A percentile compares a stretch with the other conserved stretches of the same genome.
Conservation (phyloP, 768 basidiomycete species). For the Russula emetica region DNA sequence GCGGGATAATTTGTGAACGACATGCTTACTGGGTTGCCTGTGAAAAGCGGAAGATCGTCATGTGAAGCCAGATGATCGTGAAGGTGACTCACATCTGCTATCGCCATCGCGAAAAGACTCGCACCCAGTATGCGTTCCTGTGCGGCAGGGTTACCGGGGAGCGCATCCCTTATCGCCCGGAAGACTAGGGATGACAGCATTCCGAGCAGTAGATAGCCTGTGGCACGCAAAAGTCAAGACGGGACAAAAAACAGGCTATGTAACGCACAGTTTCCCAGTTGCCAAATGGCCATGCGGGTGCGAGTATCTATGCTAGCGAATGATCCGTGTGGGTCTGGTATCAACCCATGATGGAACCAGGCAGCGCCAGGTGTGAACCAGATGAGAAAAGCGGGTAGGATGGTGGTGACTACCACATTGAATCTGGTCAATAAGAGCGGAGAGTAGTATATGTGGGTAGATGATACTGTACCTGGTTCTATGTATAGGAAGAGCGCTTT, state of each 20-base stretch:
- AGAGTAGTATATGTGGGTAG: not conserved
- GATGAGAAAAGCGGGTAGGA: constrained; percentile 47
- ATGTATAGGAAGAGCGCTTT: constrained; percentile 58
- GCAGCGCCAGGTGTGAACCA: constrained; percentile 56
- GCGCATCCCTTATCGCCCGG: constrained; percentile 57
- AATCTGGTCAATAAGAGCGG: not conserved
- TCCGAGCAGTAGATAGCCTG: constrained; percentile 62
- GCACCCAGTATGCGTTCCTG: constrained; percentile 70
- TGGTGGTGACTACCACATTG: constrained; percentile 43
- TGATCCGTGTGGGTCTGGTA: constrained; percentile 43
- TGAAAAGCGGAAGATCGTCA: not conserved
- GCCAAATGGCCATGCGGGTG: constrained; percentile 60
- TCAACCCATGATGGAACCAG: constrained; percentile 65
- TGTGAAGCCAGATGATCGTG: not conserved
- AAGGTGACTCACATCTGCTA: constrained; percentile 59
- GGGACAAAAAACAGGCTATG: not conserved
- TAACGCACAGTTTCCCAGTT: constrained; percentile 59
- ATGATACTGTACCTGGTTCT: constrained; percentile 55
- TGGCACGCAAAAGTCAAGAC: not conserved
- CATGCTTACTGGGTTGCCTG: constrained; percentile 56
- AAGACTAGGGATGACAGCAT: constrained; percentile 63
- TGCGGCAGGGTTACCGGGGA: constrained; percentile 51
- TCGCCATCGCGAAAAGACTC: constrained; percentile 54
- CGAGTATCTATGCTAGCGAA: constrained; percentile 43
- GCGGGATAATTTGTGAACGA: not conserved